phyloP scores from a whole-genome alignment of 129 eudicot species.

The Arctium minus region DNA sequence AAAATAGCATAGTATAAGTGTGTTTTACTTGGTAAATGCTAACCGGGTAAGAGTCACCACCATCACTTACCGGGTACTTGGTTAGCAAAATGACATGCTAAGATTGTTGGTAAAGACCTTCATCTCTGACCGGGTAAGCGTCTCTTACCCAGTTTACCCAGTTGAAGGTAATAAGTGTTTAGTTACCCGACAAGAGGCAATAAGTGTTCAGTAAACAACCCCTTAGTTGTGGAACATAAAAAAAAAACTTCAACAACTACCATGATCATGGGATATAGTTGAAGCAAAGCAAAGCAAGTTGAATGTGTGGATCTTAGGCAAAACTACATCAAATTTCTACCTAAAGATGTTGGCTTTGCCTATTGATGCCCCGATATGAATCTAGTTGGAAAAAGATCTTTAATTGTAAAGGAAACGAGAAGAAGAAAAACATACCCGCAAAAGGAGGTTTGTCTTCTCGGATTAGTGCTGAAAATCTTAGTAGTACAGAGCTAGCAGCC shows the following conservation, averaged over 20 bases:
- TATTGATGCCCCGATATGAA: conserved; percentile 14
- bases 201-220: neutral
- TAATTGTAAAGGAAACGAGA: neutral
- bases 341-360: conserved; percentile 4
- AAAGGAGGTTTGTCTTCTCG: conserved; percentile 8
- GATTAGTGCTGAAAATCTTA: neutral
- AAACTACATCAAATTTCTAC: conserved; percentile 18
- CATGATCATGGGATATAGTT: neutral
- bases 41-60: neutral
- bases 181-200: neutral
- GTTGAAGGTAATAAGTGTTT: neutral
- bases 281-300: conserved; percentile 21
- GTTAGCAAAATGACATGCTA: neutral
- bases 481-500: neutral
- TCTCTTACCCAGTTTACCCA: neutral
- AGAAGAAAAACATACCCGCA: conserved; percentile 12
- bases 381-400: neutral
- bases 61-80: neutral
- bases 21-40: too few relatives aligned
- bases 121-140: neutral
- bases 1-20: too few relatives aligned
- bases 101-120: neutral
- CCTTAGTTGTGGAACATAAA: neutral
- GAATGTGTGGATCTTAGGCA: conserved; percentile 11
- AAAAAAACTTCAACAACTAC: neutral